These are phyloP conservation scores for Heteromeles arbutifolia DNA, from an alignment of 306 rosid species.

Conservation along the genomic window DNA sequence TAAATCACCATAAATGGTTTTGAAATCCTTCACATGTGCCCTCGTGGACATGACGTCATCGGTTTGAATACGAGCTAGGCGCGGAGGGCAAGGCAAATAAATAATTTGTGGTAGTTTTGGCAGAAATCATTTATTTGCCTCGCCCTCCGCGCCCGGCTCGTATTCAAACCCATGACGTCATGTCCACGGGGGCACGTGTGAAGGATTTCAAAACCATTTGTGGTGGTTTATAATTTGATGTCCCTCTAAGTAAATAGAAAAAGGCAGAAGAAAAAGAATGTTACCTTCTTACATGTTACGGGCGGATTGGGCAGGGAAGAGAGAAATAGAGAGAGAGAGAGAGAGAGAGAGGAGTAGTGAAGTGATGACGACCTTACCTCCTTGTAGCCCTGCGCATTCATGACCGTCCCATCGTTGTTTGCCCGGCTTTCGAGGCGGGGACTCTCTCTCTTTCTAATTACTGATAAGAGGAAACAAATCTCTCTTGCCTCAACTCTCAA, in stretches of 20 bases:
- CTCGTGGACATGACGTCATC: slow-evolving; percentile 17
- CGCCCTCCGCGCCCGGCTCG: no score
- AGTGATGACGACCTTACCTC: slow-evolving; percentile 39
- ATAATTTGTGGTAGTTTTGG: no score
- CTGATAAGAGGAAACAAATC: neutral
- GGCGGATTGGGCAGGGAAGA: no score
- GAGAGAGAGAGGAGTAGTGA: neutral
- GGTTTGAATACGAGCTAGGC: neutral
- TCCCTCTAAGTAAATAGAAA: no score
- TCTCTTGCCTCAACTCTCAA: neutral
- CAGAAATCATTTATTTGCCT: no score
- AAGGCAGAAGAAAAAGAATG: no score
- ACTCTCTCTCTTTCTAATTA: neutral
- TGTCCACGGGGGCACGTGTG: no score
- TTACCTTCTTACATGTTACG: no score
- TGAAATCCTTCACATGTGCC: slow-evolving; percentile 27
- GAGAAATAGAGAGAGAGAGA: no score
- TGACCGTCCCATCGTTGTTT: slow-evolving; percentile 42
- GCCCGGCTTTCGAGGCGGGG: slow-evolving; percentile 68
- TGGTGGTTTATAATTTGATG: no score
- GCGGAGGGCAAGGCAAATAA: slow-evolving; percentile 17
- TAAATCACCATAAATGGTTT: neutral
- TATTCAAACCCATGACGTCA: no score
- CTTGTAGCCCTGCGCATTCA: slow-evolving; percentile 19
- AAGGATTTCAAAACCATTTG: no score